Conservation (phyloP, 371 early-diverging fungal genomes). For the Mortierella sp. region DNA sequence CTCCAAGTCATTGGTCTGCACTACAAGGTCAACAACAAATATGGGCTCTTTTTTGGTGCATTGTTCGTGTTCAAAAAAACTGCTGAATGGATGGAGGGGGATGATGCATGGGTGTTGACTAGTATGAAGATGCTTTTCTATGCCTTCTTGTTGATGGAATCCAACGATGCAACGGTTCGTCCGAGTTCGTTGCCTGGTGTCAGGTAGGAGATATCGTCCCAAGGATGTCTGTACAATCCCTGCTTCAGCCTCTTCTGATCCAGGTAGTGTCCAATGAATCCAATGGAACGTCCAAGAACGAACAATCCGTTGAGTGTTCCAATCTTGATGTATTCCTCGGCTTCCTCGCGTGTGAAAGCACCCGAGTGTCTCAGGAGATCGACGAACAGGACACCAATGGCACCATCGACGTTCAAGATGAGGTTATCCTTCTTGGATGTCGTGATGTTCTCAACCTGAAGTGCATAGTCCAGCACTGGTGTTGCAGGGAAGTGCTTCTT, state of each 20-base stretch:
- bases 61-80: too few relatives aligned
- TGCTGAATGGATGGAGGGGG: too few relatives aligned
- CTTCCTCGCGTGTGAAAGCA: conserved; percentile 94
- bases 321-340: conserved; percentile 96
- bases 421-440: conserved; percentile 98
- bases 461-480: conserved; percentile 92
- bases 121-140: too few relatives aligned
- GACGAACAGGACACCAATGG: conserved; percentile 95
- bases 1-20: too few relatives aligned
- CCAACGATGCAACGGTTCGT: conserved; percentile 55
- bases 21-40: too few relatives aligned
- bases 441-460: conserved; percentile 94
- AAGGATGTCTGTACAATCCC: conserved; percentile 96
- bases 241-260: conserved; percentile 99
- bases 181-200: conserved; percentile 64
- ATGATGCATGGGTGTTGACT: too few relatives aligned
- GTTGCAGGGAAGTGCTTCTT: conserved; percentile 88
- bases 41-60: too few relatives aligned
- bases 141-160: conserved; percentile 54
- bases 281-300: conserved; percentile 94
- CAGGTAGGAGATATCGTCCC: conserved; percentile 97
- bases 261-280: conserved; percentile 96
- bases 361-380: conserved; percentile 93
- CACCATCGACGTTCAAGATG: conserved; percentile 98
- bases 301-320: conserved; percentile 97